Evolutionary conservation across 1,139 yeast species (phyloP).

Genomic region (Candida sanyaensis): DNA sequence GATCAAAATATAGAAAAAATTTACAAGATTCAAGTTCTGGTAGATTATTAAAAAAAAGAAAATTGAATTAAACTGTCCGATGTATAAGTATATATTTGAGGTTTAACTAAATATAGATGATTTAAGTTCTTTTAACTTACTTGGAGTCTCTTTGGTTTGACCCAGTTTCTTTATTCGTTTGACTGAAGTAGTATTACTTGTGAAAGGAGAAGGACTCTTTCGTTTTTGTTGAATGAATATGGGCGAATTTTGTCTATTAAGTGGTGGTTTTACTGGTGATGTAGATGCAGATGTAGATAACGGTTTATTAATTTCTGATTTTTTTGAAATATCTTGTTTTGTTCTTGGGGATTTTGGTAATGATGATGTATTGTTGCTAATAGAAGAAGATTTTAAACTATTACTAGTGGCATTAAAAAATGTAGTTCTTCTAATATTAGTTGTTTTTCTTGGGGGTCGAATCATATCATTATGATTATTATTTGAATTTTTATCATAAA

Average conservation of each 20-base stretch:
- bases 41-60: constrained; percentile 25
- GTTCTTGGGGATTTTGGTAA: not conserved
- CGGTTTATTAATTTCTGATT: not conserved
- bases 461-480: constrained; percentile 1
- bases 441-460: constrained; percentile 9
- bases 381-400: not conserved
- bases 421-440: constrained; percentile 10
- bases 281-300: too few species aligned
- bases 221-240: constrained; percentile 8
- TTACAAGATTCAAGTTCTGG: constrained; percentile 28
- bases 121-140: constrained; percentile 24
- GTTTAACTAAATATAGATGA: constrained; percentile 34
- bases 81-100: not conserved
- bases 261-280: not conserved
- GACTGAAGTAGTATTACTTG: not conserved
- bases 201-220: not conserved
- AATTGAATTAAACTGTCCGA: constrained; percentile 8
- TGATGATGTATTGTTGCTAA: not conserved
- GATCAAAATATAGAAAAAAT: constrained; percentile 26
- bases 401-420: constrained; percentile 9
- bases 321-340: not conserved
- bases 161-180: constrained; percentile 8
- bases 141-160: constrained; percentile 15
- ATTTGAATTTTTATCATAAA: not conserved
- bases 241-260: constrained; percentile 7